Evolutionary conservation across 2,329 filamentous ascomycete species (phyloP), one percentile per base, ranked within the genome.

Genomic region (Cadophora malorum): DNA sequence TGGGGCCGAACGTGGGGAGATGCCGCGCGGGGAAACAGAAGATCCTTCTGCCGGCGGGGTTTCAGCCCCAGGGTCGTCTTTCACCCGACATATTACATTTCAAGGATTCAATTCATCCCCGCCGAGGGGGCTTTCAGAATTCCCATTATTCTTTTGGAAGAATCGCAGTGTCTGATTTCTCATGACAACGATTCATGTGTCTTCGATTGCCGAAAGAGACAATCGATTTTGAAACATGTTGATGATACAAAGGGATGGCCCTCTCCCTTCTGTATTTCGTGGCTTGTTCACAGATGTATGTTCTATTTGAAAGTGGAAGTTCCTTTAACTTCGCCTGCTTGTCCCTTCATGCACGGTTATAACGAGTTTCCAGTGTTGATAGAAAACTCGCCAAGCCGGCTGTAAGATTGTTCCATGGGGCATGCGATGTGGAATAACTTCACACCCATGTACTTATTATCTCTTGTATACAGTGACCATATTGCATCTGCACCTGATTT

Each of bases 1-100:
- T n/a, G 45, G 47, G 35, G 50, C 31, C 21, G 21, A 63, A 45
- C n/a, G 12, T 25, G 58, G 58, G 64, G 64, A 65, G 52, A 45
- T 52, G 52, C 45, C 35, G 55, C 52, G 69, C 68, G 72, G 72
- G 68, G 65, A 71, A 71, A 74, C 58, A 55, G 58, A 61, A 68
- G 41, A 66, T 69, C 67, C 68, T 68, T 71, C 59, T 73, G 63
- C 70, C 67, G 66, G 33, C 45, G 5, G 50, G n/a, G 58, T 58
- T 63, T 56, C 64, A 66, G 25, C 14, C 56, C 65, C 62, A 61
- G 52, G 64, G 35, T 52, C 61, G 28, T 56, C 47, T 33, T 65
- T 63, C 62, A 60, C 52, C 60, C 38, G 56, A 14, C 19, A 62
- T 31, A 33, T 62, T 49, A n/a, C 1, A 47, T 21, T 60, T 60